A percentile compares a stretch with the other conserved stretches of the same genome.
Conservation (phyloP, 805 yeast species). For the Jamesozyma hellenica region DNA sequence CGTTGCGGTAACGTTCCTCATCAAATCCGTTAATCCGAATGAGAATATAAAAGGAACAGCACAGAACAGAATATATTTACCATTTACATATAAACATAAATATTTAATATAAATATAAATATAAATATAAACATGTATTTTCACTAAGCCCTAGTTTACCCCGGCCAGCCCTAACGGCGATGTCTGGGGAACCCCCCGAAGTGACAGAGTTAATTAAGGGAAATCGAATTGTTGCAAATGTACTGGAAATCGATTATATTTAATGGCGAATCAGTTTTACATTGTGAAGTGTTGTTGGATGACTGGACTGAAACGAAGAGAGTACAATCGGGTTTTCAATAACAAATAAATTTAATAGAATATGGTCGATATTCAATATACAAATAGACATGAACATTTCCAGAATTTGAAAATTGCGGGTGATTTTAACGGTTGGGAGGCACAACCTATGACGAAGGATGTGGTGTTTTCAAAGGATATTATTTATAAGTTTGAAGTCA, state of each 20-base stretch:
- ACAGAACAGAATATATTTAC: no score
- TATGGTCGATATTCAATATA: constrained; percentile 5
- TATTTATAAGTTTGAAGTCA: constrained; percentile 9
- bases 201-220: no score
- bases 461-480: background rate
- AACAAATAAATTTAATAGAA: no score
- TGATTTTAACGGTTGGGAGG: constrained; percentile 30
- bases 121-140: background rate
- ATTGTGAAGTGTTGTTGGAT: no score
- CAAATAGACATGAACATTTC: constrained; percentile 1
- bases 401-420: constrained; percentile 30
- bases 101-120: background rate
- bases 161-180: background rate
- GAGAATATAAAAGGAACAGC: no score
- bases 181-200: background rate
- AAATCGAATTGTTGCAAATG: no score
- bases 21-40: constrained; percentile 30
- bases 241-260: no score
- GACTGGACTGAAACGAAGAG: no score
- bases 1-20: constrained; percentile 92
- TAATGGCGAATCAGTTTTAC: no score
- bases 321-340: no score
- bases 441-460: constrained; percentile 11
- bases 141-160: no score
- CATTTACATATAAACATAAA: background rate